Evolutionary conservation across 2,329 filamentous ascomycete species (phyloP), one percentile per base, ranked within the genome.

Genomic region (Pseudopithomyces maydicus): DNA sequence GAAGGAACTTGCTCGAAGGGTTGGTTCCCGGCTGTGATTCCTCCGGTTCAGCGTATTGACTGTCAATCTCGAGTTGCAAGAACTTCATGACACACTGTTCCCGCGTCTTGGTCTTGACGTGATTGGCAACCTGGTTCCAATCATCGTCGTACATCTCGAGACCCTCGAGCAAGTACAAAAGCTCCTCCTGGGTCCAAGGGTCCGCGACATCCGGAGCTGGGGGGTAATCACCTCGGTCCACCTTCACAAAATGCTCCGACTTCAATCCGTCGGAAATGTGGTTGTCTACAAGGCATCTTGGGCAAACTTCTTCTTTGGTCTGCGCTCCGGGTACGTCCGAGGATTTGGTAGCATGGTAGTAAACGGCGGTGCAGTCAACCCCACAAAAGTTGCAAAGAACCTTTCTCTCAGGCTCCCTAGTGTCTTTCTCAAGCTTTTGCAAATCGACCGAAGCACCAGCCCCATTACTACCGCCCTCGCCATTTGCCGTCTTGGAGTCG

Each of bases 41-140:
- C 68, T 94, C 88, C 7, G 91, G 87, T 68, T 98, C 93, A 10
- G 97, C 82, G 71, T 97, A 99, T 75, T 96, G 96, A 80, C 97
- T 94, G 75, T 98, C 95, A 60, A 99, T 99, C 66, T 97, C 94
- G 35, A 99, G 83, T 72, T 97, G 92, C 62, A 99, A 78, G 80
- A 99, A 99, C 74, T 97, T 95, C 67, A 98, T 84, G 15, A 98
- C 94, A 74, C 95, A 99, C 79, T 99, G 94, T 76, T 99, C 96
- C 52, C 92, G 85, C 1, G 92, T 97, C 58, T 94, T 88, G 2
- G 92, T 96, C 47, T 90, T 90, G 42, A 99, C 95, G 70, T 97
- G 91, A 61, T 94, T 92, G 1, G 96, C 89, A 64, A 99, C 93
- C 68, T 91, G 87, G 56, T 90, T 89, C 95, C 95, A 99, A 77